Base-by-base conservation (phyloP, 1,284 basidiomycete genomes). In the Apiotrichum akiyoshidainum region DNA sequence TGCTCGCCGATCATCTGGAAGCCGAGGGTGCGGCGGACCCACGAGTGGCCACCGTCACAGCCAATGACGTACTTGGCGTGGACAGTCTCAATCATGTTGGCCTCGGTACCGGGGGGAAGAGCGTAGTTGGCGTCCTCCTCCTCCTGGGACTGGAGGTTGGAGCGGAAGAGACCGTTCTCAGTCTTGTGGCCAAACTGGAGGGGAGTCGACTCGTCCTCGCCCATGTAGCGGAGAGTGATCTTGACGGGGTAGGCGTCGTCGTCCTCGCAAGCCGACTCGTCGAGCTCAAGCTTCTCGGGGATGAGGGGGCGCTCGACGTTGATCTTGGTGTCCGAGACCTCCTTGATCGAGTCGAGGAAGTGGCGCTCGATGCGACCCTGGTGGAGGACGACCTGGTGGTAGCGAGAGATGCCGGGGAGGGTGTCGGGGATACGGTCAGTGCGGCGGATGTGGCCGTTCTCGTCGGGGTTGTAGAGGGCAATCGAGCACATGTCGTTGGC, bases 31-130 rank as follows among this genome's bases (percentile, higher is more conserved):
- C 61, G 61, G 53, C 68, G 61, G 31, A 68, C 66, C 50, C 64
- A 65, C 45, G 62, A 65, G 57, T 64, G 59, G 19, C 66, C 68
- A n/a, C 68, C 68, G 49, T 70, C 68, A 40, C 66, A 66, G 12
- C 68, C 68, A 33, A 68, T 61, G 7, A 70, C 54, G 61, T 68
- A 70, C 64, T 67, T 70, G 57, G 52, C 47, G 55, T 65, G 60
- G n/a, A 70, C 64, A 12, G 55, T 63, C 56, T 63, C 61, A 34
- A 55, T 35, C 45, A 52, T 19, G 53, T 54, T 55, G 33, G 61
- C 50, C 55, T 55, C 55, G n/a, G 22, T 53, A 34, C 58, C 61
- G 39, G 55, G 52, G 22, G 61, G 61, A 10, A 63, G 55, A n/a
- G 39, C 16, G 57, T 63, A 63, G 52, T 63, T 47, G n/a, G 45